These are phyloP conservation scores for Pezicula neosporulosa DNA, from an alignment of 2,329 filamentous ascomycete genomes.

Conservation along the genomic window DNA sequence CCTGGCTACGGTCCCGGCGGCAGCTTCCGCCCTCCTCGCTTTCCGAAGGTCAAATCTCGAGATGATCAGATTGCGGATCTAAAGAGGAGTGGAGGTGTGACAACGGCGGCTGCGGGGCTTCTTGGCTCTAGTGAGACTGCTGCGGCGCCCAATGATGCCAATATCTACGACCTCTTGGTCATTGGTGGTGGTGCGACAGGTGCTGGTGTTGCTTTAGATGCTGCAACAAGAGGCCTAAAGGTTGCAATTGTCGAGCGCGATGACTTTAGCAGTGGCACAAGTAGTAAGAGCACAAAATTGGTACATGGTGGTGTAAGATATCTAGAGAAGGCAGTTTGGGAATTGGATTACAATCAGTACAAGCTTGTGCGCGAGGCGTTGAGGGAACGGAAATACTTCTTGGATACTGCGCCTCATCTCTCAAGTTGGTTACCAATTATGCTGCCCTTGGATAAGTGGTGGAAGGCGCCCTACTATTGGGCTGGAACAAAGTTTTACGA, in stretches of 20 bases:
- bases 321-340: slow-evolving; percentile 73
- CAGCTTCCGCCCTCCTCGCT: slow-evolving; percentile 53
- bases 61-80: slow-evolving; percentile 48
- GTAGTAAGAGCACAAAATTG: slow-evolving; percentile 73
- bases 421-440: slow-evolving; percentile 74
- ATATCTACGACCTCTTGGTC: slow-evolving; percentile 63
- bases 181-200: slow-evolving; percentile 72
- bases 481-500: slow-evolving; percentile 80
- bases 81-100: slow-evolving; percentile 45
- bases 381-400: slow-evolving; percentile 71
- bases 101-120: slow-evolving; percentile 41
- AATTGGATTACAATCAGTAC: slow-evolving; percentile 72
- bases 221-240: slow-evolving; percentile 66
- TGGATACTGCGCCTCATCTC: slow-evolving; percentile 71
- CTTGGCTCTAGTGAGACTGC: slow-evolving; percentile 40
- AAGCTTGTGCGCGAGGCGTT: slow-evolving; percentile 68
- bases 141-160: slow-evolving; percentile 33
- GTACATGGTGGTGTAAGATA: slow-evolving; percentile 76
- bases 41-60: slow-evolving; percentile 45
- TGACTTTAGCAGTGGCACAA: slow-evolving; percentile 71
- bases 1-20: slow-evolving; percentile 68
- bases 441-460: slow-evolving; percentile 72
- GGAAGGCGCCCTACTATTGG: slow-evolving; percentile 77
- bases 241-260: slow-evolving; percentile 71
- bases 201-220: slow-evolving; percentile 68